These are phyloP conservation scores for Trichosporon sp. DNA, from an alignment of 1,284 basidiomycete species.

Conservation along the genomic window DNA sequence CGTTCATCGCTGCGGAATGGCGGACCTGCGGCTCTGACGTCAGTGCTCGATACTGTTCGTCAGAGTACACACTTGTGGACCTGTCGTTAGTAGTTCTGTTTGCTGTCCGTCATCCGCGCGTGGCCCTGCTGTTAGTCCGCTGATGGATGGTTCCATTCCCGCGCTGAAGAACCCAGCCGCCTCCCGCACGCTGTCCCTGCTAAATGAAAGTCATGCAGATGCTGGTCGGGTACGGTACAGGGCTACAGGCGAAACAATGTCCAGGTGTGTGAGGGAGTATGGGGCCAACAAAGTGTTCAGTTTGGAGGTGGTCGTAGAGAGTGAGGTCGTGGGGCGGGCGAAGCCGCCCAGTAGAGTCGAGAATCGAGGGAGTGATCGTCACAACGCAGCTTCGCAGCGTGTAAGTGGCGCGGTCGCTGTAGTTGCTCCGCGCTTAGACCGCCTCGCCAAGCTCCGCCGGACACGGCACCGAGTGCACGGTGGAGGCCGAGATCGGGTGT, in stretches of 20 bases:
- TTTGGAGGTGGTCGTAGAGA: background rate
- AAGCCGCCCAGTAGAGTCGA: background rate
- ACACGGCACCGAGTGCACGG: conserved; percentile 68
- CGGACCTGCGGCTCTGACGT: no score
- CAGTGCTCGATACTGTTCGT: no score
- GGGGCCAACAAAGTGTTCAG: background rate
- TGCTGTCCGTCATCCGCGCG: no score
- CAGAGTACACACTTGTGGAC: no score
- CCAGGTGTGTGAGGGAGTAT: background rate
- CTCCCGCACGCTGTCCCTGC: background rate
- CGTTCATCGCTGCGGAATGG: no score
- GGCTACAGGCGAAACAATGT: conserved; percentile 10
- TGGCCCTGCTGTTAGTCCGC: no score
- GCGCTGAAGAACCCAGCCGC: no score
- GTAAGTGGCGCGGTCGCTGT: background rate
- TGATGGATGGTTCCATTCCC: no score
- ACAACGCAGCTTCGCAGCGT: no score
- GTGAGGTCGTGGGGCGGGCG: background rate
- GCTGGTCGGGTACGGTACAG: conserved; percentile 3
- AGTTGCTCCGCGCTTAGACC: background rate
- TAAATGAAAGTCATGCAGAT: conserved; percentile 13
- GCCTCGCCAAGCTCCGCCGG: conserved; percentile 68
- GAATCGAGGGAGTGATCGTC: background rate
- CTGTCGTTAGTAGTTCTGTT: no score
- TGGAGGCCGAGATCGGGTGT: conserved; percentile 62